Conservation (phyloP, 805 yeast species). For the Kodamaea restingae region DNA sequence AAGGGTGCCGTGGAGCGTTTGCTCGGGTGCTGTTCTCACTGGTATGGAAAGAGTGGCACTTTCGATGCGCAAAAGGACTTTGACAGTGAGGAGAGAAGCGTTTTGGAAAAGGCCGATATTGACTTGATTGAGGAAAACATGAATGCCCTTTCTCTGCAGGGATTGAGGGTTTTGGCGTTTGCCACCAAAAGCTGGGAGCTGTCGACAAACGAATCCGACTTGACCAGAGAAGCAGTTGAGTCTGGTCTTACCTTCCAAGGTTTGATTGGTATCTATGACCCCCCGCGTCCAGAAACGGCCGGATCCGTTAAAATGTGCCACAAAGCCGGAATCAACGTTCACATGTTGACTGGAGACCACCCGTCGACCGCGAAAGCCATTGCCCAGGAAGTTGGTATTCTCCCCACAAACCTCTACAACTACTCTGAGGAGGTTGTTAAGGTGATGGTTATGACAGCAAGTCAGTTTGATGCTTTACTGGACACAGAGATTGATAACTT, state of each 20-base stretch:
- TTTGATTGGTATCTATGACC: conserved; percentile 74
- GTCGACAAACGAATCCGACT: conserved; percentile 12
- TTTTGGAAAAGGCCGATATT: conserved; percentile 41
- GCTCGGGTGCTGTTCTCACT: conserved; percentile 49
- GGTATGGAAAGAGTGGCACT: conserved; percentile 42
- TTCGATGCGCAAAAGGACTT: conserved; percentile 10
- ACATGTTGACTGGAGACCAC: conserved; percentile 81
- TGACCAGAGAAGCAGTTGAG: conserved; percentile 44
- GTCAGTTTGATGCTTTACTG: conserved; percentile 29
- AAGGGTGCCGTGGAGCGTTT: conserved; percentile 80
- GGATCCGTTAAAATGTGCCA: conserved; percentile 64
- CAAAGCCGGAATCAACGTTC: conserved; percentile 72
- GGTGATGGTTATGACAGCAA: conserved; percentile 40
- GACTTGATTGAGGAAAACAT: conserved; percentile 49
- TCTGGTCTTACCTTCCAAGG: conserved; percentile 55
- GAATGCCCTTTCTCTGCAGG: conserved; percentile 57
- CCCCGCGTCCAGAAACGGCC: conserved; percentile 69
- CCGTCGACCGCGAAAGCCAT: conserved; percentile 75
- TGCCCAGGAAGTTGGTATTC: conserved; percentile 76
- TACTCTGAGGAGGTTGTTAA: conserved; percentile 53
- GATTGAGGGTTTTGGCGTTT: conserved; percentile 58
- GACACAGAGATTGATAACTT: conserved; percentile 32
- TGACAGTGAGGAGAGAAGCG: conserved; percentile 15
- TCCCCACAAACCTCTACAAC: conserved; percentile 52
- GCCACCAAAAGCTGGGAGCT: conserved; percentile 38